These are phyloP conservation scores for Seiridium unicorne DNA, from an alignment of 2,329 filamentous ascomycete genomes.

Conservation along the genomic window DNA sequence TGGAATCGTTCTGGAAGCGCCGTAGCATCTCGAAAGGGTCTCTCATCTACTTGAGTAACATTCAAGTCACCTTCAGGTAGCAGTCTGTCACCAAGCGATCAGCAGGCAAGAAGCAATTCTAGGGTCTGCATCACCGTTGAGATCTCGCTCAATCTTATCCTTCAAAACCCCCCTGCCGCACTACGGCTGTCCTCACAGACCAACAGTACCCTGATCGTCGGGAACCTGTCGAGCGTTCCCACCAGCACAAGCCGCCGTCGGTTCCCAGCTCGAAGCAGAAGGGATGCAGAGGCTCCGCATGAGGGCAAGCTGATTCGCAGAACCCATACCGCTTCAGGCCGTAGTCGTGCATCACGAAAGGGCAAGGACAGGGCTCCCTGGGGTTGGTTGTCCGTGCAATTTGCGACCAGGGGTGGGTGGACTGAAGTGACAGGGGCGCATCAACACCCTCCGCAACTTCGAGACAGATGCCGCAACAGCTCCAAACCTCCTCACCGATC, in stretches of 20 bases:
- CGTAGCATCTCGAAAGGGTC: constrained; percentile 1
- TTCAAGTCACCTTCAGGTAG: background rate
- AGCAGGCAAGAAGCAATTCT: background rate
- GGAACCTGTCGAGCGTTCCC: background rate
- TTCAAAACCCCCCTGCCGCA: background rate
- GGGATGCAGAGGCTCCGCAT: background rate
- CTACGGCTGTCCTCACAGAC: background rate
- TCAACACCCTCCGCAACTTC: constrained; percentile 8
- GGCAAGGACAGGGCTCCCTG: background rate
- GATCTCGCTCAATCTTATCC: background rate
- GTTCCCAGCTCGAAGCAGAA: background rate
- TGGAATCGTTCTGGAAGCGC: constrained; percentile 5
- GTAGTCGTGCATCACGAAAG: constrained; percentile 2
- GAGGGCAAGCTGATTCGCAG: background rate
- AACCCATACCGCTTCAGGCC: background rate
- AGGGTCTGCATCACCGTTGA: background rate
- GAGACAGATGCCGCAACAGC: constrained; percentile 14
- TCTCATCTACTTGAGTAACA: background rate
- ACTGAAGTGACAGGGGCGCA: constrained; percentile 5
- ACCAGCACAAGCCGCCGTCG: constrained; percentile 1
- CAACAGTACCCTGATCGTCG: constrained; percentile 1
- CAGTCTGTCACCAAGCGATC: background rate
- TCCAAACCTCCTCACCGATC: constrained; percentile 7
- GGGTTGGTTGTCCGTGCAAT: background rate
- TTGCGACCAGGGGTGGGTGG: constrained; percentile 2